These are phyloP conservation scores for Gracilaria vermiculophylla DNA, from an alignment of 23 red algal species.

Conservation along the genomic window DNA sequence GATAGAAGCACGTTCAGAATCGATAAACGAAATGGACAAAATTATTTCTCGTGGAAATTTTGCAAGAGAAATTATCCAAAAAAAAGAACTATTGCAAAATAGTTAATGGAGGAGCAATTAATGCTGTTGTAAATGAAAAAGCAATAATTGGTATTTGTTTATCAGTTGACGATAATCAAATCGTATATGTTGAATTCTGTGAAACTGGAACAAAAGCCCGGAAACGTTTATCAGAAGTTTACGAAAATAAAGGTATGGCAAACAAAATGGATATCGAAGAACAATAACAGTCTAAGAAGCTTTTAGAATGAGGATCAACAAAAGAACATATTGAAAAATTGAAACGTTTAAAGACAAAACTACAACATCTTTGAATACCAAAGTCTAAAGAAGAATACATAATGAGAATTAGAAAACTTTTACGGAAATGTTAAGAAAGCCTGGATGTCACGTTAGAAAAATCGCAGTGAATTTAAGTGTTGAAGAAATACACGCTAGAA, in stretches of 20 bases:
- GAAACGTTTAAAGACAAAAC: neutral
- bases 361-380: neutral
- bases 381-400: neutral
- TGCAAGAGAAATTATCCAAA: neutral
- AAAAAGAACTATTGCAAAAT: neutral
- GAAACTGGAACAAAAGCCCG: neutral
- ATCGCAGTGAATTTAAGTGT: neutral
- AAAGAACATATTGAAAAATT: neutral
- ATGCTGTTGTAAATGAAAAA: neutral
- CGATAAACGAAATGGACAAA: constrained; percentile 3
- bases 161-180: neutral
- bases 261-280: neutral
- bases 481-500: neutral
- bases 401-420: neutral
- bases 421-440: neutral
- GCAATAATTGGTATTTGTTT: neutral
- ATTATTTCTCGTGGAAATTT: neutral
- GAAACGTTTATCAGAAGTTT: neutral
- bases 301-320: neutral
- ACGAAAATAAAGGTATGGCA: neutral
- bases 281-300: neutral
- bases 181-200: no score
- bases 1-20: neutral
- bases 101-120: neutral
- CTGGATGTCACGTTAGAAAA: neutral